These are phyloP conservation scores for Lupinus albus DNA, from an alignment of 306 rosid genomes.

Conservation along the genomic window DNA sequence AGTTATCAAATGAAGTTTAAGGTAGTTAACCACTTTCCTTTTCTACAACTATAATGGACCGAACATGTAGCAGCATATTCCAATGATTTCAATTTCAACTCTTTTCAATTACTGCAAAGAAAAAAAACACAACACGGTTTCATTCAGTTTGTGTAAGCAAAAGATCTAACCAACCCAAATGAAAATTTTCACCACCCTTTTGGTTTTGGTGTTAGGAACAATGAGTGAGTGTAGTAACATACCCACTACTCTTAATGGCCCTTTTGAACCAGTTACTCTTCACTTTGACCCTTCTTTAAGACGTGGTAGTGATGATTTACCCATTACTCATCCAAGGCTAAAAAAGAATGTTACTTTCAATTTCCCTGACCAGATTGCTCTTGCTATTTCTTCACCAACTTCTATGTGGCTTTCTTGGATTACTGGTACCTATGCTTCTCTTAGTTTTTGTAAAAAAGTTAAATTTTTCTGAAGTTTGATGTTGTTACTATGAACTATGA, in stretches of 20 bases:
- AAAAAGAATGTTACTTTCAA: conserved; percentile 67
- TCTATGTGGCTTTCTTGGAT: conserved; percentile 94
- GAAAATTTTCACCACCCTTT: conserved; percentile 39
- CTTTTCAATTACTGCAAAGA: not conserved
- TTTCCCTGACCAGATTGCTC: conserved; percentile 83
- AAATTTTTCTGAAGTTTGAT: not conserved
- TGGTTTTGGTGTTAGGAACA: conserved; percentile 41
- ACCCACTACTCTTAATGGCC: conserved; percentile 85
- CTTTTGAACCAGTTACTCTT: conserved; percentile 70
- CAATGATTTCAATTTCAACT: conserved; percentile 28
- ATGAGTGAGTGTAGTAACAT: conserved; percentile 47
- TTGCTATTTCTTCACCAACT: conserved; percentile 78
- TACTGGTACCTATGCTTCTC: conserved; percentile 74
- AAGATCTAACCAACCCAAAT: conserved; percentile 31
- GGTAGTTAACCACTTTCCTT: too few species aligned
- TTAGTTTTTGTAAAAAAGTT: not conserved
- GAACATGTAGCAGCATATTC: conserved; percentile 43
- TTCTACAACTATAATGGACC: too few species aligned
- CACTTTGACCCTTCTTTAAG: conserved; percentile 69
- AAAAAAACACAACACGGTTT: not conserved
- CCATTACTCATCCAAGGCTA: conserved; percentile 85
- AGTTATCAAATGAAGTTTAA: too few species aligned
- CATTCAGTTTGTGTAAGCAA: conserved; percentile 20
- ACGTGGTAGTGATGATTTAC: conserved; percentile 80
- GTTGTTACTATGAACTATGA: not conserved